Conservation (phyloP, 371 early-diverging fungal genomes). For the Mucor indicus region DNA sequence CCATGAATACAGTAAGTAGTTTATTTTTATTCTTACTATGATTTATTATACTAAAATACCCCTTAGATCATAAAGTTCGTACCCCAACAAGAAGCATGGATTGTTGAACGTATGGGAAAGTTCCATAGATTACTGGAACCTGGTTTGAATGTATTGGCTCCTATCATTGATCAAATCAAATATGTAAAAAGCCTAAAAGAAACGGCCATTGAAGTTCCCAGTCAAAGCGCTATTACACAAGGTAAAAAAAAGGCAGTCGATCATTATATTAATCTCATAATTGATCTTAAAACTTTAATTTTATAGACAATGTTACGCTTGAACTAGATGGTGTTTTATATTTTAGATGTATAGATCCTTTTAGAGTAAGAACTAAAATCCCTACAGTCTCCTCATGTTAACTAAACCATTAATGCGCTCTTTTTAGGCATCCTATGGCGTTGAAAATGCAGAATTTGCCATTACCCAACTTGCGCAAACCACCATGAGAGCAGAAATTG, state of each 20-base stretch:
- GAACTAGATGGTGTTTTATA: slow-evolving; percentile 97
- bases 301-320: slow-evolving; percentile 90
- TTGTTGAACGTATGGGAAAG: slow-evolving; percentile 85
- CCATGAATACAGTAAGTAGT: slow-evolving; percentile 52
- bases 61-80: slow-evolving; percentile 89
- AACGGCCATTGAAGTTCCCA: slow-evolving; percentile 91
- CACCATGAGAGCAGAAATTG: slow-evolving; percentile 98
- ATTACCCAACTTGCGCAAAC: slow-evolving; percentile 97
- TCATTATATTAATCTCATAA: no score
- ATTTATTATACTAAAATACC: no score
- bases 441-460: slow-evolving; percentile 94
- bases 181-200: slow-evolving; percentile 96
- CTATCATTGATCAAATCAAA: slow-evolving; percentile 84
- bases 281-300: neutral
- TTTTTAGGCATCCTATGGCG: slow-evolving; percentile 95
- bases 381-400: no score
- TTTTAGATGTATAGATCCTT: slow-evolving; percentile 90
- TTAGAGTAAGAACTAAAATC: slow-evolving; percentile 62
- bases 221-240: slow-evolving; percentile 92
- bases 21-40: no score
- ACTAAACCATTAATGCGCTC: no score
- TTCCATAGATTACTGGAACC: slow-evolving; percentile 89
- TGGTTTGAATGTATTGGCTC: slow-evolving; percentile 86
- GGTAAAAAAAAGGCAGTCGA: slow-evolving; percentile 35
- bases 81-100: slow-evolving; percentile 97